Evolutionary conservation across 371 early-diverging fungal species (phyloP).

Genomic region (Syncephalastrum contaminatum): DNA sequence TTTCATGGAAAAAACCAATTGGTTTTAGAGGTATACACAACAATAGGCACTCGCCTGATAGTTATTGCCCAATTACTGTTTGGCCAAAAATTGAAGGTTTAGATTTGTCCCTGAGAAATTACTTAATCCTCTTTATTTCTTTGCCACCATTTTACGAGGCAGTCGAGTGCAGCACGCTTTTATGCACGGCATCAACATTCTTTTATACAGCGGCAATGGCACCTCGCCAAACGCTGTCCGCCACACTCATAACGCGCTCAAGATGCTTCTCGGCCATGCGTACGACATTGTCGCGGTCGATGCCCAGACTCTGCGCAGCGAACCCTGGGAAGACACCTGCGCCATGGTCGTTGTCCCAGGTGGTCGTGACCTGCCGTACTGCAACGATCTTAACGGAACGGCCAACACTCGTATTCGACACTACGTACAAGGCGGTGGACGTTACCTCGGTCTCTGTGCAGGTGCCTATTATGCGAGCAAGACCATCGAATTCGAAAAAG

Average conservation of each 20-base stretch:
- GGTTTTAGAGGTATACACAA: neutral
- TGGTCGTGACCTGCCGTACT: conserved; percentile 85
- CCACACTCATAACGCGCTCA: conserved; percentile 66
- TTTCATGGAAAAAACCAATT: too few relatives aligned
- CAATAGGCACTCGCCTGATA: neutral
- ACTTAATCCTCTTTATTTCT: too few relatives aligned
- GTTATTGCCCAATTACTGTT: neutral
- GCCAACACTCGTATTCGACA: conserved; percentile 60
- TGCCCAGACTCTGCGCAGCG: conserved; percentile 59
- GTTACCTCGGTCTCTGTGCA: conserved; percentile 91
- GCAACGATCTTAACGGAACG: conserved; percentile 61
- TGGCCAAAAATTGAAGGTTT: too few relatives aligned
- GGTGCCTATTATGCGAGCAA: conserved; percentile 86
- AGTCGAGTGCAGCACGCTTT: neutral
- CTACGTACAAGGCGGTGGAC: conserved; percentile 82
- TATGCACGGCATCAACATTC: conserved; percentile 67
- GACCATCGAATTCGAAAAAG: conserved; percentile 77
- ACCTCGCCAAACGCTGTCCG: conserved; percentile 65
- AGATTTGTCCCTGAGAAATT: too few relatives aligned
- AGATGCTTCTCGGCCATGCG: conserved; percentile 65
- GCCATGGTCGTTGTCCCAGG: conserved; percentile 88
- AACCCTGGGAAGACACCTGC: conserved; percentile 87
- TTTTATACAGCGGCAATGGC: conserved; percentile 84
- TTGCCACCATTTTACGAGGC: too few relatives aligned
- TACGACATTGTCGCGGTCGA: conserved; percentile 89